Base-by-base conservation (phyloP, 2,329 filamentous ascomycete species). In the Microthyrium microscopicum region DNA sequence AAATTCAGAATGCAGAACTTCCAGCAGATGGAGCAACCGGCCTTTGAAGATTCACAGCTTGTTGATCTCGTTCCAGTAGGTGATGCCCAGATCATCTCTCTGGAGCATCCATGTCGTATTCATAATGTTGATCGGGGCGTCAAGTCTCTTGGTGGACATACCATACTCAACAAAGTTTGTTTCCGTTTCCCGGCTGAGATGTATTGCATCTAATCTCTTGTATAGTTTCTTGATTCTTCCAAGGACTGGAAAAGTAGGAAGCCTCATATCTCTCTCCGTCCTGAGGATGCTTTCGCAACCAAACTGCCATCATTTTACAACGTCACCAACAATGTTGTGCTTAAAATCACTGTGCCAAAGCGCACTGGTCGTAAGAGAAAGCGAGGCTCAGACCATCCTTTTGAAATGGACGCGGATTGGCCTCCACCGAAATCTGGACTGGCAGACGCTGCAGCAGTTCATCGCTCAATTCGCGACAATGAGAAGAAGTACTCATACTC, bases 311-410 rank as follows among this genome's bases (percentile, higher is more conserved):
- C 87, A 5, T 74, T 76, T 26, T 79, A 77, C 48, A 70, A 76
- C 20, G 58, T 70, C 15, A 79, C 82, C 7, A 81, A 84, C 49
- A 92, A 94, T 48, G 60, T 95, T 15, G 65, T 95, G 15, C 63
- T 98, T 34, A 85, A 84, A 51, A 66, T 98, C 35, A 84, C 77
- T 0, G 72, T 95, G 1, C 87, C 89, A 0, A 89, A 76, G 52
- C 66, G 82, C 36, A 94, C 84, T 3, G 85, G 85, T 3, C 70
- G 83, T 39, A 92, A 80, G 55, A 70, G 85, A 38, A 93, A 85
- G 57, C 66, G 76, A 44, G 84, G 82, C n/a, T 73, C 72, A 4
- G 52, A 74, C 35, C 76, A 64, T 4, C 73, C 77, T 0, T 87
- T 73, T 48, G 41, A 46, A 2, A 26, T 35, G 18, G 19, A 33